phyloP scores from a whole-genome alignment of 768 basidiomycete species.

The Flagelloscypha sp. region DNA sequence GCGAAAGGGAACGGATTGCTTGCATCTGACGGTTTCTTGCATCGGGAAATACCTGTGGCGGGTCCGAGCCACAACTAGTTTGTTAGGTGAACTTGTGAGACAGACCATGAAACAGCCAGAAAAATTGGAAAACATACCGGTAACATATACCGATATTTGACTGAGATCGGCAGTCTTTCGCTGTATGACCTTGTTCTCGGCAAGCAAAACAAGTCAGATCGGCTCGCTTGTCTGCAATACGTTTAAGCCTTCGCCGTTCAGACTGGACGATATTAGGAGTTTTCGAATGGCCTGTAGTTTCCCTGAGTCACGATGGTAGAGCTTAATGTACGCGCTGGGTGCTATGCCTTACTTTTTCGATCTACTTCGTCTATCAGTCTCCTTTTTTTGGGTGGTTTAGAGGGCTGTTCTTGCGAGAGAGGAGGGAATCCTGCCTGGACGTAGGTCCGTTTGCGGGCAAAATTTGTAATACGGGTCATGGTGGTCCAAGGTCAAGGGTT shows the following conservation, averaged over 20 bases:
- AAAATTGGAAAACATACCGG: slow-evolving; percentile 36
- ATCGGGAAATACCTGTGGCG: too few relatives aligned
- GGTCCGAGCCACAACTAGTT: too few relatives aligned
- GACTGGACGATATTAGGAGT: slow-evolving; percentile 20
- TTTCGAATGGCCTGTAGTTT: slow-evolving; percentile 6
- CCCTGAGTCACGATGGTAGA: too few relatives aligned
- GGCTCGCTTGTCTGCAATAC: slow-evolving; percentile 47
- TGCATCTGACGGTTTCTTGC: slow-evolving; percentile 56
- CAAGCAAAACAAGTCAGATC: slow-evolving; percentile 81
- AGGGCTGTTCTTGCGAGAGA: slow-evolving; percentile 8
- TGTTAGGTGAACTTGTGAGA: background rate
- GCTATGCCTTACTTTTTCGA: slow-evolving; percentile 32
- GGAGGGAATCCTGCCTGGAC: slow-evolving; percentile 50
- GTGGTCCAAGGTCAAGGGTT: too few relatives aligned
- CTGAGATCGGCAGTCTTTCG: slow-evolving; percentile 58
- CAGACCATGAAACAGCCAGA: background rate
- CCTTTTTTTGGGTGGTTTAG: slow-evolving; percentile 51
- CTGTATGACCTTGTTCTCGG: slow-evolving; percentile 74
- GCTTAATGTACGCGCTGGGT: too few relatives aligned
- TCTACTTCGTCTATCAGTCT: slow-evolving; percentile 47
- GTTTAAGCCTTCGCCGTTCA: slow-evolving; percentile 58
- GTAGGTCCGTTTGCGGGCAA: slow-evolving; percentile 68
- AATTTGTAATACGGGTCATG: slow-evolving; percentile 72
- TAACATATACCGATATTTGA: slow-evolving; percentile 55
- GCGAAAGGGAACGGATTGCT: slow-evolving; percentile 75